Evolutionary conservation across 768 basidiomycete genomes (phyloP), one percentile per base, ranked within the genome.

Genomic region (Clathrus columnatus): DNA sequence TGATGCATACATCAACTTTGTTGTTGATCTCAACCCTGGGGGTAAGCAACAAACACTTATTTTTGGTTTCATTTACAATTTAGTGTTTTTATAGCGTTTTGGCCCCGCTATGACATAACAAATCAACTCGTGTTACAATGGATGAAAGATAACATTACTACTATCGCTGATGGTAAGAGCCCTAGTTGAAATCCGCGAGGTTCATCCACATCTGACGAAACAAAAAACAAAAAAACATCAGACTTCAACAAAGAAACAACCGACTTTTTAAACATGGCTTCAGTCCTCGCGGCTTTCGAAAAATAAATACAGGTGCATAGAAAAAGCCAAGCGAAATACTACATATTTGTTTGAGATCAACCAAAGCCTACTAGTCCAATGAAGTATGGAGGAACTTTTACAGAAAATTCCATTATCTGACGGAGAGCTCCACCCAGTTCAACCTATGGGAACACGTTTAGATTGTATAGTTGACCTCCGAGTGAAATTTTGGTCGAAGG

Each of bases 1-100:
- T 1, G 77, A 77, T 58, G 79, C 78, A 52, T 83, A 77, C 60
- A 70, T 83, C 67, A 76, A 73, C 51, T 83, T 83, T 59, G 68
- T 81, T 18, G 68, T 74, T 59, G 77, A 82, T 59, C 69, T 82
- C 49, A 70, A 75, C 56, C 82, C 81, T 4, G 80, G 81, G 36
- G 47, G 81, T 82, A 56, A 20, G 75, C 10, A 56, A 20, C 20
- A 23, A 42, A 36, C 17, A 50, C 17, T 17, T 16, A 42, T 10
- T 43, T 53, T 23, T 30, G 28, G 45, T 20, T 23, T 26, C 4
- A 24, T 36, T 14, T 26, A n/a, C n/a, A n/a, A n/a, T n/a, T n/a
- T n/a, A n/a, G n/a, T n/a, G n/a, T 1, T n/a, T n/a, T n/a, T n/a
- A 1, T 56, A 80, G 80, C 66, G 21, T 45, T 61, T 8, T 84